Evolutionary conservation across 306 rosid species (phyloP).

Genomic region (Prunus fruticosa): DNA sequence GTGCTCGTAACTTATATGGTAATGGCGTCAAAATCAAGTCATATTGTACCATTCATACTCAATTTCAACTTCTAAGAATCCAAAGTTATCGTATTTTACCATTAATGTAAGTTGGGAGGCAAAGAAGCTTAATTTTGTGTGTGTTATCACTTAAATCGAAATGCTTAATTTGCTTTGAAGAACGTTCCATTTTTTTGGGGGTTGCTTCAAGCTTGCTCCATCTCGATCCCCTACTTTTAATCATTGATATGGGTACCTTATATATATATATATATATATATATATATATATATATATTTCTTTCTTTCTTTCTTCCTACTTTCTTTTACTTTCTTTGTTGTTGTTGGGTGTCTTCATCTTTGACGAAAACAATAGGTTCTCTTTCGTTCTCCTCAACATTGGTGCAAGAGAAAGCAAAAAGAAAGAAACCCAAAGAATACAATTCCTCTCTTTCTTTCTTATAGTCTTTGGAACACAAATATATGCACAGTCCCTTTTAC

Average conservation of each 20-base stretch:
- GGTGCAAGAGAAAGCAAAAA: slow-evolving; percentile 70
- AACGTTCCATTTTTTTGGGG: slow-evolving; percentile 44
- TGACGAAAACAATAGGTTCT: slow-evolving; percentile 49
- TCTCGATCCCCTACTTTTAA: slow-evolving; percentile 26
- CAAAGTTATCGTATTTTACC: neutral
- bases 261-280: neutral
- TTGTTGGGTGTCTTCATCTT: slow-evolving; percentile 57
- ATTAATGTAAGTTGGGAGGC: slow-evolving; percentile 15
- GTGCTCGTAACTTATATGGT: neutral
- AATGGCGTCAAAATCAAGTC: neutral
- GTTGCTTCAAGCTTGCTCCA: slow-evolving; percentile 57
- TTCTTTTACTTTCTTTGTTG: slow-evolving; percentile 43
- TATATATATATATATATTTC: neutral
- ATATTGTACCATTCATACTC: neutral
- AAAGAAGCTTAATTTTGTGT: slow-evolving; percentile 25
- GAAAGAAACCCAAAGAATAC: slow-evolving; percentile 13
- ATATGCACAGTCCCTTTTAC: neutral
- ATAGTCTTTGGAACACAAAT: neutral
- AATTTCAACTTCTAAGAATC: neutral
- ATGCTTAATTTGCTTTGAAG: slow-evolving; percentile 35
- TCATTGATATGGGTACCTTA: slow-evolving; percentile 21
- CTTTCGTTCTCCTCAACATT: slow-evolving; percentile 40
- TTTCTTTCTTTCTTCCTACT: neutral
- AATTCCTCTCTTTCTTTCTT: slow-evolving; percentile 10
- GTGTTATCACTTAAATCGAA: slow-evolving; percentile 19